Evolutionary conservation across 2,329 filamentous ascomycete genomes (phyloP), one percentile per base, ranked within the genome.

Genomic region (Neonectria punicea): DNA sequence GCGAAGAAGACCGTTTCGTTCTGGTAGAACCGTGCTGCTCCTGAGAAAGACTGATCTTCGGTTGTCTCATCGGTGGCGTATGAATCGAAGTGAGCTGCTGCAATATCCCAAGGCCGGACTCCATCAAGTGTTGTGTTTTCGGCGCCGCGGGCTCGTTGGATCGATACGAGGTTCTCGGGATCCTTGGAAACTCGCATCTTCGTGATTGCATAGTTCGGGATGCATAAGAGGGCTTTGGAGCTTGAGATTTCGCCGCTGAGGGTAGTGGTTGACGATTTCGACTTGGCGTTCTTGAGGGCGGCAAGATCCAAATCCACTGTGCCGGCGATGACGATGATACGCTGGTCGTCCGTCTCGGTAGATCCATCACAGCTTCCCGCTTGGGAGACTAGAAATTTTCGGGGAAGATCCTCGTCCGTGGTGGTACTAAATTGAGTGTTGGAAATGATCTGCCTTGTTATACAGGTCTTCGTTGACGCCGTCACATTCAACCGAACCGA

Each of bases 401-500:
- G 67, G 6, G 69, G 43, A 2, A 75, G 58, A 1, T 61, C 44
- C 28, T 63, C 44, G 9, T 67, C 57, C n/a, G 50, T 36, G 13
- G 62, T 63, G 28, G 44, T 70, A 25, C 54, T 58, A 44, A 74
- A 65, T 57, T 54, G 61, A 10, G 59, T 62, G 43, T 66, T 73
- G n/a, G 47, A 50, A 7, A 74, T 65, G 3, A 56, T 44, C 53
- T 75, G 71, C 9, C 55, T 67, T 6, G 65, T 66, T 6, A 58
- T 63, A 53, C 74, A 76, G 7, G 56, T 34, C 2, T 49, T 41
- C 10, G 67, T 65, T 16, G 69, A 74, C 14, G 79, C 64, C 10
- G 75, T 78, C n/a, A 77, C 60, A 56, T 78, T 78, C 28, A 79
- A 62, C 59, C 65, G 63, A 30, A 75, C 50, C 18, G 63, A 67